Percentiles rank a stretch among this genome's conserved stretches.
Conservation (phyloP, 805 yeast genomes). For the Kodamaea neixiangensis region DNA sequence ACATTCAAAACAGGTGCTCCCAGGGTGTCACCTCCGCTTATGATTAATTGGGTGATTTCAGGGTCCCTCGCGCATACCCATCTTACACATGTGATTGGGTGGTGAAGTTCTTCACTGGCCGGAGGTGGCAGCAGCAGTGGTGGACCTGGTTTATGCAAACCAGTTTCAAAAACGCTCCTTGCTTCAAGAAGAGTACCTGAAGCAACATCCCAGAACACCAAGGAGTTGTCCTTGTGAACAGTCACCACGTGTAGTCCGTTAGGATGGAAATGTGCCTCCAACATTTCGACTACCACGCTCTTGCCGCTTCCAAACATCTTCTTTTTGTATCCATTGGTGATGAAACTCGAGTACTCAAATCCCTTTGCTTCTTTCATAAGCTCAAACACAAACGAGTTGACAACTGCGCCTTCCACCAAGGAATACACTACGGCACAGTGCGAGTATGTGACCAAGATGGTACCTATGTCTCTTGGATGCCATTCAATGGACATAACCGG, state of each 20-base stretch:
- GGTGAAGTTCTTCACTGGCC: conserved; percentile 19
- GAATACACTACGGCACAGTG: conserved; percentile 71
- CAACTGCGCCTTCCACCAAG: conserved; percentile 59
- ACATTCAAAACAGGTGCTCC: conserved; percentile 39
- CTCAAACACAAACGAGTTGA: conserved; percentile 57
- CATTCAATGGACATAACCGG: conserved; percentile 69
- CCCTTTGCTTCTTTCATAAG: conserved; percentile 73
- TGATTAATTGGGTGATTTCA: conserved; percentile 70
- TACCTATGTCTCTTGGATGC: conserved; percentile 89
- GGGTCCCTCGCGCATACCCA: conserved; percentile 87
- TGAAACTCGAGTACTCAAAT: conserved; percentile 29
- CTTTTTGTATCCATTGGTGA: conserved; percentile 42
- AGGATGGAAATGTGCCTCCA: conserved; percentile 82
- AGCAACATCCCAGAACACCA: conserved; percentile 91
- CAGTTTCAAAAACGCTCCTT: conserved; percentile 65
- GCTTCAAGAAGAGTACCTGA: conserved; percentile 76
- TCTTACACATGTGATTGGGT: conserved; percentile 52
- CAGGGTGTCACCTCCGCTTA: conserved; percentile 65
- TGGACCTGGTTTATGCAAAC: conserved; percentile 56
- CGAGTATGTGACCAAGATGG: conserved; percentile 70
- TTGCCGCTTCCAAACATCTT: conserved; percentile 40
- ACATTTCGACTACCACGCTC: conserved; percentile 32
- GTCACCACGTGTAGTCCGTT: conserved; percentile 85
- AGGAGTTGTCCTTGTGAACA: conserved; percentile 75
- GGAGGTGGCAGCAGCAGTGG: conserved; percentile 21